Conservation (phyloP, 768 basidiomycete genomes). For the Neoboletus magnificus region DNA sequence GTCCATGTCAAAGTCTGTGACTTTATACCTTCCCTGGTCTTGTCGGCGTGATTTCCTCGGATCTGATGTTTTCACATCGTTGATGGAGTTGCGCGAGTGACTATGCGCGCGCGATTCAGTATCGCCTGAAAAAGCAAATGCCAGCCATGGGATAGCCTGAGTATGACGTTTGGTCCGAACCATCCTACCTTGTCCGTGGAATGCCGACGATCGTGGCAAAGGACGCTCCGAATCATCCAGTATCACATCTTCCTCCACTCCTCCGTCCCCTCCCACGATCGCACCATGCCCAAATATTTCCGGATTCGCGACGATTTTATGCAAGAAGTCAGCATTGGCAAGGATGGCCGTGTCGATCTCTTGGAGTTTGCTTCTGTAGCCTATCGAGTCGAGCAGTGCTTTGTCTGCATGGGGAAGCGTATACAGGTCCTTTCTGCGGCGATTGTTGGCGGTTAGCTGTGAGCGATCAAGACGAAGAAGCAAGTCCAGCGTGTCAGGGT, state of each 20-base stretch:
- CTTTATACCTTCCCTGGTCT: constrained; percentile 36
- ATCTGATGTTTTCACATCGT: constrained; percentile 8
- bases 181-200: constrained; percentile 13
- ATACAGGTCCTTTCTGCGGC: constrained; percentile 75
- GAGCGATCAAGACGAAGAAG: neutral
- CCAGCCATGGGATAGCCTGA: constrained; percentile 5
- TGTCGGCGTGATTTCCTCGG: constrained; percentile 6
- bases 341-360: constrained; percentile 79
- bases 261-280: constrained; percentile 11
- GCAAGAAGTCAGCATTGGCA: constrained; percentile 75
- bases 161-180: constrained; percentile 21
- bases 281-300: constrained; percentile 71
- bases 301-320: constrained; percentile 70
- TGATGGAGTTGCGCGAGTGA: constrained; percentile 31
- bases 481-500: neutral
- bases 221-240: constrained; percentile 11
- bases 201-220: neutral
- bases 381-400: constrained; percentile 59
- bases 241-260: constrained; percentile 12
- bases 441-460: constrained; percentile 58
- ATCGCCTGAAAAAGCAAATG: constrained; percentile 13
- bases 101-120: constrained; percentile 35
- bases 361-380: constrained; percentile 76
- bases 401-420: constrained; percentile 68
- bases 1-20: constrained; percentile 79